Evolutionary conservation across 768 basidiomycete genomes (phyloP), one percentile per base, ranked within the genome.

Genomic region (Chalciporus chontae): DNA sequence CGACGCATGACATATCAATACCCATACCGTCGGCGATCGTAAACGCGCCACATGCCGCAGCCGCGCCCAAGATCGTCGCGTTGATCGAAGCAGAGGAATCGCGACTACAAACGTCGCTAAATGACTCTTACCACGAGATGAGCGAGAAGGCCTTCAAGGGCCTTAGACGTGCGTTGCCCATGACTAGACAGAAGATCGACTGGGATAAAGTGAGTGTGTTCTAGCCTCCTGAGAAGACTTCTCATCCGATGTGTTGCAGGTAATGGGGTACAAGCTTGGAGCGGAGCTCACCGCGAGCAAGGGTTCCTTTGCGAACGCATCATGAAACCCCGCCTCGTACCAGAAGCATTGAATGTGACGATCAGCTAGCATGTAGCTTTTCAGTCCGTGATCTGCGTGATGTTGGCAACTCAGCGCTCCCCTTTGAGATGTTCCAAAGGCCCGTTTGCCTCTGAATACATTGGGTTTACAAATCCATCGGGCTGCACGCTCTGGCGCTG

Each of bases 131-230:
- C 63, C 83, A 84, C 37, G 85, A 90, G 57, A 86, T 99, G 82
- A 81, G 87, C 36, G 94, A 97, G 61, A 93, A 91, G 71, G 87
- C 89, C 1, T 98, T 97, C 79, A 91, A 90, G 68, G 83, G 87
- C 6, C 75, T 99, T 44, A 77, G 96, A 57, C 79, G 96, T 32
- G 93, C 94, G 1, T 69, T 99, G 50, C 96, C 95, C 0, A 73
- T 97, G 62, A 97, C 94, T 11, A 78, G 91, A 58, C 89, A 91
- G 64, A 97, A 97, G 69, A 68, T 98, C 32, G 94, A 98, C 52
- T 99, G 96, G 95, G 93, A 95, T 54, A 91, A 85, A 77, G 91
- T 89, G 48, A 10, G 73, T 43, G 23, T 56, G 11, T 48, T 41
- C 9, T 9, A 3, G 26, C 19, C 3, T 34, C 2, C 23, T 29